A percentile compares a stretch with the other conserved stretches of the same genome.
These are phyloP conservation scores for Debaryomyces singareniensis DNA, from an alignment of 1,139 yeast species.

Conservation along the genomic window DNA sequence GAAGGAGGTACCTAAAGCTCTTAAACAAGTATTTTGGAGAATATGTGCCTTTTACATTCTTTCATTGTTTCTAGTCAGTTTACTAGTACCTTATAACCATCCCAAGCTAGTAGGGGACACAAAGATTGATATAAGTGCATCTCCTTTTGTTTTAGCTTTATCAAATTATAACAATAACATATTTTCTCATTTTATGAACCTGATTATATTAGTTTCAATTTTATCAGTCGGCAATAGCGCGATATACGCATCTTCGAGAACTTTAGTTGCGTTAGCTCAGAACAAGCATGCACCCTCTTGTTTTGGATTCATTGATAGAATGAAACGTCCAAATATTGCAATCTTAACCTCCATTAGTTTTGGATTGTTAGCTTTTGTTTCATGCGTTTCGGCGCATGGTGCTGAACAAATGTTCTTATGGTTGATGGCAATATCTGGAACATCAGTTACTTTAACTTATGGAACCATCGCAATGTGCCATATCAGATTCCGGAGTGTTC, in stretches of 20 bases:
- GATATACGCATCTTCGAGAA: conserved; percentile 23
- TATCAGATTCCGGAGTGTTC: conserved; percentile 6
- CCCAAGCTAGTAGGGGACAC: conserved; percentile 11
- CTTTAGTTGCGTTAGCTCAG: conserved; percentile 20
- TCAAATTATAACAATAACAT: conserved; percentile 12
- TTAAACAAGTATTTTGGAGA: conserved; percentile 31
- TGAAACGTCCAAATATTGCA: conserved; percentile 21
- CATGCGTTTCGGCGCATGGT: conserved; percentile 8
- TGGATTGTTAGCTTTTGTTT: conserved; percentile 7
- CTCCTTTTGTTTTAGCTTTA: conserved; percentile 35
- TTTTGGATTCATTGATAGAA: conserved; percentile 19
- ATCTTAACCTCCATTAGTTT: conserved; percentile 8
- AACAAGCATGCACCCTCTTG: conserved; percentile 21
- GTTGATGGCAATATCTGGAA: conserved; percentile 8
- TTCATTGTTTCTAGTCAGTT: conserved; percentile 13
- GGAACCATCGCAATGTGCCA: conserved; percentile 8
- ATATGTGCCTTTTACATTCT: conserved; percentile 24
- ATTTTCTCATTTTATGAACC: conserved; percentile 23
- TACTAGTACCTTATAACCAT: conserved; percentile 23
- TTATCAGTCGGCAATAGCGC: conserved; percentile 23
- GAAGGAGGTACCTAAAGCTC: conserved; percentile 27
- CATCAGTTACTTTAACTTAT: conserved; percentile 6
- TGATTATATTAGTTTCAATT: conserved; percentile 20
- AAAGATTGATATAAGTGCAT: conserved; percentile 21
- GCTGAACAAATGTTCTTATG: conserved; percentile 14